phyloP scores from a whole-genome alignment of 1,139 yeast genomes.

The Chernovozyma sophiae-reginae region DNA sequence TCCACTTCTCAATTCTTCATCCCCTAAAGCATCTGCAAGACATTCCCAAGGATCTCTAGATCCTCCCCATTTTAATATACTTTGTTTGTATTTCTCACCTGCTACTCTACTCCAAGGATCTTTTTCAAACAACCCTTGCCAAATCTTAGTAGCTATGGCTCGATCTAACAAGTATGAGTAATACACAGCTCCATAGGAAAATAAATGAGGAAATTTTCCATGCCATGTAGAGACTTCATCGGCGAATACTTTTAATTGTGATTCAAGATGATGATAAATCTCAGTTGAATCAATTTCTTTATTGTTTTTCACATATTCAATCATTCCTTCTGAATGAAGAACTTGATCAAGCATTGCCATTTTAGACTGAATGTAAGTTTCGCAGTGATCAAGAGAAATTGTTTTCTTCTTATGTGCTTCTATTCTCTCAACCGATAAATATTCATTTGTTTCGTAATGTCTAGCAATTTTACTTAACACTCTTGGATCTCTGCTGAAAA shows the following conservation, averaged over 20 bases:
- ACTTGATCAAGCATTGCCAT: conserved; percentile 88
- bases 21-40: conserved; percentile 71
- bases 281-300: conserved; percentile 46
- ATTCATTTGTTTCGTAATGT: conserved; percentile 68
- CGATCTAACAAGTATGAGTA: conserved; percentile 89
- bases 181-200: conserved; percentile 91
- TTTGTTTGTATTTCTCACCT: conserved; percentile 69
- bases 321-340: conserved; percentile 51
- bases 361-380: conserved; percentile 80
- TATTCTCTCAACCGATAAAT: conserved; percentile 50
- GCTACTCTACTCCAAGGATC: conserved; percentile 70
- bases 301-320: conserved; percentile 21
- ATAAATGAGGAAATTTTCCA: conserved; percentile 89
- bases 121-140: conserved; percentile 64
- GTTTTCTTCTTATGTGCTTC: conserved; percentile 50
- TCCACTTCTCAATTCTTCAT: conserved; percentile 57
- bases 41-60: conserved; percentile 87
- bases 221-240: conserved; percentile 82
- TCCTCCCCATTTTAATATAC: conserved; percentile 91
- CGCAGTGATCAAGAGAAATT: conserved; percentile 60
- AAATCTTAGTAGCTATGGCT: conserved; percentile 85
- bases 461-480: conserved; percentile 71
- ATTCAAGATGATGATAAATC: conserved; percentile 65
- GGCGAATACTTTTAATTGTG: conserved; percentile 48
- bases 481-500: conserved; percentile 77